Percentiles rank a stretch among this genome's conserved stretches.
Evolutionary conservation across 1,284 basidiomycete species (phyloP).

Genomic region (Leccinum pachyderme): DNA sequence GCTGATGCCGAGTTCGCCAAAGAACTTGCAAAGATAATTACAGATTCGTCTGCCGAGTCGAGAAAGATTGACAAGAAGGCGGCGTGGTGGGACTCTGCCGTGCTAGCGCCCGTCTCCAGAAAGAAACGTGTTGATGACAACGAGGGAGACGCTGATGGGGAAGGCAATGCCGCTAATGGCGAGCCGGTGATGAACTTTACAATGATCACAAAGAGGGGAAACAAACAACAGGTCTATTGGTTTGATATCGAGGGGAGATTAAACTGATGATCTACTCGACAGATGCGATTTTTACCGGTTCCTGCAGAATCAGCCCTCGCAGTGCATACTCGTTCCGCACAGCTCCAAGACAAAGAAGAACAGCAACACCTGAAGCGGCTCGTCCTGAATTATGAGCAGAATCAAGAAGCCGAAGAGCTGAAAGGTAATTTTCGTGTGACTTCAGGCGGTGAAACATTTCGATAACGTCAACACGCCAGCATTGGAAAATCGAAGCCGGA

Average conservation of each 20-base stretch:
- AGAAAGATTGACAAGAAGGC: conserved; percentile 83
- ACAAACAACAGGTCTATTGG: conserved; percentile 78
- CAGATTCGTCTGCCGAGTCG: conserved; percentile 80
- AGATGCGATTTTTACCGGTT: conserved; percentile 85
- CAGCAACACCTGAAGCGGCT: conserved; percentile 93
- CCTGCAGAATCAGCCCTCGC: conserved; percentile 86
- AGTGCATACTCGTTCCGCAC: conserved; percentile 84
- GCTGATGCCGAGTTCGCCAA: conserved; percentile 93
- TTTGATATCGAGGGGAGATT: background rate
- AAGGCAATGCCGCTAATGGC: conserved; percentile 36
- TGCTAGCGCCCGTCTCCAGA: conserved; percentile 61
- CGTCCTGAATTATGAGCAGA: conserved; percentile 85
- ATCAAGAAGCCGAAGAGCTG: conserved; percentile 77
- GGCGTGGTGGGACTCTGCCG: conserved; percentile 84
- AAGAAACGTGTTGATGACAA: conserved; percentile 58
- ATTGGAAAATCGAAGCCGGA: conserved; percentile 63
- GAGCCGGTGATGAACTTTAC: conserved; percentile 86
- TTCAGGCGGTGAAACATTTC: background rate
- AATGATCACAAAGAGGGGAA: conserved; percentile 90
- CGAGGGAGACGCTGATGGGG: conserved; percentile 48
- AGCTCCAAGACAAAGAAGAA: conserved; percentile 89
- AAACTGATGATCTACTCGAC: conserved; percentile 12
- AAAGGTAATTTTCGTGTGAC: conserved; percentile 50
- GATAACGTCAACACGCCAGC: conserved; percentile 40
- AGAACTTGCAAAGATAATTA: conserved; percentile 94